Evolutionary conservation across 441 rosid genomes (phyloP).

Genomic region (Geranium incanum): DNA sequence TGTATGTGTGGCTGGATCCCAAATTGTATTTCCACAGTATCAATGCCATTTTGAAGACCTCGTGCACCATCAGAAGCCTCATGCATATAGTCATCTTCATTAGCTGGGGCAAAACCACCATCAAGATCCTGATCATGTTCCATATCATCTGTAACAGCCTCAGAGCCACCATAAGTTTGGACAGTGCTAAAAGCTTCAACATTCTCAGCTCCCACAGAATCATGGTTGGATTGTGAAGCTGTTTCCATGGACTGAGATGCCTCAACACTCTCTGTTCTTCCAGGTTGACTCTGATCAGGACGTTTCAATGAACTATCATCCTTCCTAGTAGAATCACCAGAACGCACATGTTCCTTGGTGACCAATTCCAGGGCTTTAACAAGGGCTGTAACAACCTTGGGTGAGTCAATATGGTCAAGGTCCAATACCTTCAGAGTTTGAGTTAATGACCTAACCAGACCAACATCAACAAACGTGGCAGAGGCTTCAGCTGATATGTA

Average conservation of each 20-base stretch:
- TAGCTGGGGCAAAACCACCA: slow-evolving; percentile 59
- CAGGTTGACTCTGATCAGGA: slow-evolving; percentile 46
- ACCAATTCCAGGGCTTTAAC: slow-evolving; percentile 91
- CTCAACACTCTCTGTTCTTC: slow-evolving; percentile 47
- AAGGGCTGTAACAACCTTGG: slow-evolving; percentile 74
- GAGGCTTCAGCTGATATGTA: slow-evolving; percentile 84
- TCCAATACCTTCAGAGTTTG: slow-evolving; percentile 84
- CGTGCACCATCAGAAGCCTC: slow-evolving; percentile 70
- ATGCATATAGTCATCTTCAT: slow-evolving; percentile 90
- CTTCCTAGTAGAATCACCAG: slow-evolving; percentile 53
- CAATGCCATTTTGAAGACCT: slow-evolving; percentile 69
- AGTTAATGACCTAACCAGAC: slow-evolving; percentile 73
- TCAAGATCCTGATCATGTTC: slow-evolving; percentile 94
- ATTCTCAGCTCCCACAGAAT: slow-evolving; percentile 48
- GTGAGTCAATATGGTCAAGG: slow-evolving; percentile 79
- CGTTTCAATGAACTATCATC: slow-evolving; percentile 58
- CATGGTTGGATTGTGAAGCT: slow-evolving; percentile 51
- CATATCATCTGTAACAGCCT: slow-evolving; percentile 91
- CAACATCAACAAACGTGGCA: slow-evolving; percentile 83
- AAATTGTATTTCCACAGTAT: slow-evolving; percentile 63
- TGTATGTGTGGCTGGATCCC: slow-evolving; percentile 74
- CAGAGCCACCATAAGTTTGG: slow-evolving; percentile 61
- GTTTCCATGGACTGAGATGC: slow-evolving; percentile 50
- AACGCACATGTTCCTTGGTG: slow-evolving; percentile 82
- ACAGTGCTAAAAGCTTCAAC: slow-evolving; percentile 46